Evolutionary conservation across 768 basidiomycete species (phyloP).

Genomic region (Suillus lakei): DNA sequence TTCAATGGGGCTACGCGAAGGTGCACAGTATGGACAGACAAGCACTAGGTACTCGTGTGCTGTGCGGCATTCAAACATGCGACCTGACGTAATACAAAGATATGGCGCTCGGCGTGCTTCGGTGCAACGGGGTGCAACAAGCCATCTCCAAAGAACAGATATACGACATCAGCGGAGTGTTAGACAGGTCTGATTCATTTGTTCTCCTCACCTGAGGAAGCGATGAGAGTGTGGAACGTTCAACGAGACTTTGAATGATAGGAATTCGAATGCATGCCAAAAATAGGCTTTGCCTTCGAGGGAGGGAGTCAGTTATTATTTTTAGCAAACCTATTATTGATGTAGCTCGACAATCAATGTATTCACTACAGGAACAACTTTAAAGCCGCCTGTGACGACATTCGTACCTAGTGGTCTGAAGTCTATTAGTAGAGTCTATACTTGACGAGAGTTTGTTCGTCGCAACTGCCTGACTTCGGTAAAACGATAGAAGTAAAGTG

Average conservation of each 20-base stretch:
- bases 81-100: no score
- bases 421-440: no score
- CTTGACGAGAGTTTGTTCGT: no score
- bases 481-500: no score
- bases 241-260: background rate
- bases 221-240: background rate
- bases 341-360: background rate
- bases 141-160: background rate
- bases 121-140: background rate
- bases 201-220: background rate
- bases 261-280: background rate
- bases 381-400: background rate
- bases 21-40: background rate
- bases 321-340: background rate
- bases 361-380: background rate
- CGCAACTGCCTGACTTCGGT: no score
- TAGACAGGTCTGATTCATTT: background rate
- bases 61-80: background rate
- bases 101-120: no score
- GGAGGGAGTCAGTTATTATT: background rate
- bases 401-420: background rate
- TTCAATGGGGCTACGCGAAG: background rate
- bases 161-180: background rate
- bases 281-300: no score
- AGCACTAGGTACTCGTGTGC: background rate